Percentiles rank a stretch among this genome's conserved stretches.
These are phyloP conservation scores for Harrya chromipes DNA, from an alignment of 768 basidiomycete genomes.

Conservation along the genomic window DNA sequence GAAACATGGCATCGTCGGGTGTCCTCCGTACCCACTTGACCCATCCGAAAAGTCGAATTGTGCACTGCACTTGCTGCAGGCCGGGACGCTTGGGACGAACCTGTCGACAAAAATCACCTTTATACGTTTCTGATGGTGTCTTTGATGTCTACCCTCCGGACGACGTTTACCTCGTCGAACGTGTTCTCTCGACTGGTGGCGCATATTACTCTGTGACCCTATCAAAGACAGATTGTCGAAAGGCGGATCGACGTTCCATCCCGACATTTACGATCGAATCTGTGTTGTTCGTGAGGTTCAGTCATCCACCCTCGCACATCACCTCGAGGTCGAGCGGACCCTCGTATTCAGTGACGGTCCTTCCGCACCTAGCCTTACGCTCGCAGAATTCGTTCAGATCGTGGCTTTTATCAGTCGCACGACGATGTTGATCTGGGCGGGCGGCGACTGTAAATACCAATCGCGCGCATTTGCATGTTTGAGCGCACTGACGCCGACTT, in stretches of 20 bases:
- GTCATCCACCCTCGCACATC: background rate
- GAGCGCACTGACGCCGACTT: background rate
- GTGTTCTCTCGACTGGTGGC: too few relatives aligned
- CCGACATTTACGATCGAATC: slow-evolving; percentile 10
- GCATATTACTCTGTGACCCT: background rate
- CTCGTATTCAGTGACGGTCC: background rate
- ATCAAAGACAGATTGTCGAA: background rate
- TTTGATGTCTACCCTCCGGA: too few relatives aligned
- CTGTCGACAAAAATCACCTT: too few relatives aligned
- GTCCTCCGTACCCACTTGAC: too few relatives aligned
- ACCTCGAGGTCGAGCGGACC: slow-evolving; percentile 11
- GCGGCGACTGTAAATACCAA: slow-evolving; percentile 10
- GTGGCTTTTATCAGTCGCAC: slow-evolving; percentile 8
- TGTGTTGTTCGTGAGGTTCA: background rate
- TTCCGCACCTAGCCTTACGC: background rate
- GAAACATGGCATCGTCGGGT: too few relatives aligned
- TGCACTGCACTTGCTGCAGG: too few relatives aligned
- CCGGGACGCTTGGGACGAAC: too few relatives aligned
- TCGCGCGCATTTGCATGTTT: slow-evolving; percentile 14
- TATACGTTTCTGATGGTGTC: too few relatives aligned
- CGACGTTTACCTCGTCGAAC: too few relatives aligned
- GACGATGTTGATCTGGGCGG: slow-evolving; percentile 5
- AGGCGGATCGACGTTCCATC: slow-evolving; percentile 4
- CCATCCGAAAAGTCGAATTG: too few relatives aligned
- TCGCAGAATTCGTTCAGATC: slow-evolving; percentile 4